Conservation (phyloP, 805 yeast species). For the Cyberlindnera suaveolens region DNA sequence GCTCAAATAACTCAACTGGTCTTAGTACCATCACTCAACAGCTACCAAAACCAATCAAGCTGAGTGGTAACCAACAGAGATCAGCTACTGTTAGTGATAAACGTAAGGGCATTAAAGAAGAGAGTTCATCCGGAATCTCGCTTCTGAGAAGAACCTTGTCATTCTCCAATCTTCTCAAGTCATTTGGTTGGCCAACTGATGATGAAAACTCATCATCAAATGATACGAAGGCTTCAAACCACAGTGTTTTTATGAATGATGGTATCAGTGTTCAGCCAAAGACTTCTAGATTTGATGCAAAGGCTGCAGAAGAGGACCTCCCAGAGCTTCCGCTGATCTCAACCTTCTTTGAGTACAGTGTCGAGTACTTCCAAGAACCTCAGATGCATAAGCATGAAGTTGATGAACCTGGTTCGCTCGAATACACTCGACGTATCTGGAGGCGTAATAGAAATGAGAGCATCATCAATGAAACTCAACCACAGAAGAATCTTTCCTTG, state of each 20-base stretch:
- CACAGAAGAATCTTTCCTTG: slow-evolving; percentile 77
- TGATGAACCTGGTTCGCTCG: slow-evolving; percentile 90
- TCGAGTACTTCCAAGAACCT: slow-evolving; percentile 95
- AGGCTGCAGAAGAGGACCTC: slow-evolving; percentile 16
- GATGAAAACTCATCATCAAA: slow-evolving; percentile 15
- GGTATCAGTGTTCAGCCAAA: slow-evolving; percentile 46
- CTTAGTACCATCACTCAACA: slow-evolving; percentile 17
- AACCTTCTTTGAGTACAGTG: slow-evolving; percentile 63
- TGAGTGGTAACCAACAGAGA: slow-evolving; percentile 28
- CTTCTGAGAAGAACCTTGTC: slow-evolving; percentile 23
- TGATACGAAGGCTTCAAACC: slow-evolving; percentile 2
- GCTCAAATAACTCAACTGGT: slow-evolving; percentile 24
- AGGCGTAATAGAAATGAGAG: slow-evolving; percentile 82
- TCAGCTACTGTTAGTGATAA: slow-evolving; percentile 15
- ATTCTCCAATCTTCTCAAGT: slow-evolving; percentile 24
- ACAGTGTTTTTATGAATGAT: slow-evolving; percentile 10
- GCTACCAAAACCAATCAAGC: slow-evolving; percentile 28
- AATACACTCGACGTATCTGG: slow-evolving; percentile 80
- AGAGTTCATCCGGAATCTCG: slow-evolving; percentile 11
- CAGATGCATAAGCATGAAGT: slow-evolving; percentile 80
- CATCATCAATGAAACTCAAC: slow-evolving; percentile 83
- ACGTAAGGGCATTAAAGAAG: not conserved
- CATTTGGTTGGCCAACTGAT: slow-evolving; percentile 21
- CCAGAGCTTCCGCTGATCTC: slow-evolving; percentile 47
- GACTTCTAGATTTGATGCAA: slow-evolving; percentile 45